These are phyloP conservation scores for Nidula microcarpa DNA, from an alignment of 768 basidiomycete species.

Conservation along the genomic window DNA sequence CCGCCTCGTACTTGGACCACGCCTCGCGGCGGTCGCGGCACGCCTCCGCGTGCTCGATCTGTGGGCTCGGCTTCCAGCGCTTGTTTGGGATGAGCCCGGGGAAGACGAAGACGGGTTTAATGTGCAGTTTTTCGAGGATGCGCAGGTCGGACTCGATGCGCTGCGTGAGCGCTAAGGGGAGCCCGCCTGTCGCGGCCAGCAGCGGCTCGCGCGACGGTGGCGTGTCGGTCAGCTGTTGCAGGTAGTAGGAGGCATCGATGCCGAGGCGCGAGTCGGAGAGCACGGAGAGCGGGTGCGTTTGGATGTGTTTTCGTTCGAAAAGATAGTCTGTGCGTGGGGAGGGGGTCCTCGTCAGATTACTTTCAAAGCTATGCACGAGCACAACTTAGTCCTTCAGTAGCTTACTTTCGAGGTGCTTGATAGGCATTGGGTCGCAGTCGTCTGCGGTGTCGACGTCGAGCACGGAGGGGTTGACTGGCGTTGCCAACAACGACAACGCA, in stretches of 20 bases:
- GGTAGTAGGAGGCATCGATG: constrained; percentile 92
- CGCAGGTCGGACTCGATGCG: constrained; percentile 93
- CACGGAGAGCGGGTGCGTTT: constrained; percentile 74
- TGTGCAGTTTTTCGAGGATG: constrained; percentile 82
- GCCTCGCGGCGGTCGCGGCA: constrained; percentile 79
- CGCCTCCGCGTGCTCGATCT: constrained; percentile 58
- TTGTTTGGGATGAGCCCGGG: constrained; percentile 81
- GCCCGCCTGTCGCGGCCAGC: constrained; percentile 91
- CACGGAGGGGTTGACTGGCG: constrained; percentile 24
- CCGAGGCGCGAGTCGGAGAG: constrained; percentile 92
- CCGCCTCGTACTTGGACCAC: constrained; percentile 92
- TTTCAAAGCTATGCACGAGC: neutral
- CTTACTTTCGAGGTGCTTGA: constrained; percentile 83
- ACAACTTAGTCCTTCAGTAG: neutral
- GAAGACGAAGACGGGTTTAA: constrained; percentile 99
- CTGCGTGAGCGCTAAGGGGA: constrained; percentile 82
- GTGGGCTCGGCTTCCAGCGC: constrained; percentile 62
- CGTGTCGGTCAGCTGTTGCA: constrained; percentile 72
- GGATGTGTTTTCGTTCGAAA: constrained; percentile 82
- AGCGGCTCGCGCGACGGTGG: constrained; percentile 84
- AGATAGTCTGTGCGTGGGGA: constrained; percentile 62
- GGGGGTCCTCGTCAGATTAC: constrained; percentile 5
- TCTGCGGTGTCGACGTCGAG: constrained; percentile 20
- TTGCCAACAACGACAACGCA: constrained; percentile 29
- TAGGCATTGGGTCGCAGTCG: constrained; percentile 51